Base-by-base conservation (phyloP, 2,329 filamentous ascomycete species). In the Periconia digitata region DNA sequence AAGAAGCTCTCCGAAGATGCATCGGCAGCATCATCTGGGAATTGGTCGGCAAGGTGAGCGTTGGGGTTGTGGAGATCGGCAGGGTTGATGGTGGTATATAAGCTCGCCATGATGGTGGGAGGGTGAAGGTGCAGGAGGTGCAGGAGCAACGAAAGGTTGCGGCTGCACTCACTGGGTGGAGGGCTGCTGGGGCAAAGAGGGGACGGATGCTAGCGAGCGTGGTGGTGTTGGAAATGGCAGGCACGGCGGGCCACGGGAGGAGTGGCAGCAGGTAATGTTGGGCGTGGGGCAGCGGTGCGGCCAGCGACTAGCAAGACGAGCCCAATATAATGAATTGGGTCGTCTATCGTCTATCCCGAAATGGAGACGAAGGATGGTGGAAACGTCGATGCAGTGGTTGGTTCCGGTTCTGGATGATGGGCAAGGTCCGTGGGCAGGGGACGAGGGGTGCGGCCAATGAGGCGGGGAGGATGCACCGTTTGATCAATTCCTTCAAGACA, bases 71-170 rank as follows among this genome's bases (percentile, higher is more conserved):
- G 45, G 5, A 55, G 43, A 34, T 53, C 52, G 37, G 48, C 47
- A 12, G 54, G 52, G 21, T 53, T 53, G 29, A 58, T 43, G 23
- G 51, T 40, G 5, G 27, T 39, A 32, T 35, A 41, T 12, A 36
- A 5, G 27, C 27, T 15, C 3, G 27, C 16, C 43, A 46, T 46
- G 22, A 3, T 34, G 43, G 21, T 10, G 8, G 20, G 29, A 20
- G 32, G 27, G 3, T 13, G 27, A 32, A 3, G 27, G n/a, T 4
- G 27, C 5, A 32, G 27, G 27, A 32, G 27, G n/a, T 13, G 27
- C 10, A 32, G n/a, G 27, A 12, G 3, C 5, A 32, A 15, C 27
- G 10, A 32, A n/a, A 32, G 27, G 27, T 32, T 32, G 27, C 27
- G 27, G 27, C 27, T 32, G 27, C 27, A 32, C 5, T 32, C 27